phyloP scores from a whole-genome alignment of 2,329 filamentous ascomycete species.

The Neopestalotiopsis rosae region DNA sequence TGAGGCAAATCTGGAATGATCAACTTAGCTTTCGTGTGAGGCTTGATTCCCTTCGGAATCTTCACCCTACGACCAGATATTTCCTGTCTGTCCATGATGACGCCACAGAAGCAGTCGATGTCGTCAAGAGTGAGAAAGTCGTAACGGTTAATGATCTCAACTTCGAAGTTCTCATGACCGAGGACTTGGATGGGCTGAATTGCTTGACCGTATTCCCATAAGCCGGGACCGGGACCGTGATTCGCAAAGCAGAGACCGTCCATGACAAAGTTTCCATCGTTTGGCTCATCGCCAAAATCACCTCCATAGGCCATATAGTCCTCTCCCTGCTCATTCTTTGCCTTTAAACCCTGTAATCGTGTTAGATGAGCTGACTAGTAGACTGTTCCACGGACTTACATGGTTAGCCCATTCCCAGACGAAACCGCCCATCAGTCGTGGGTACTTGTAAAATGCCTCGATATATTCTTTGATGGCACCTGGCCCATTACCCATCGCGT shows the following conservation, averaged over 20 bases:
- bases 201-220: constrained; percentile 61
- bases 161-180: constrained; percentile 44
- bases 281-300: constrained; percentile 65
- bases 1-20: constrained; percentile 37
- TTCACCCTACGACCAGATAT: constrained; percentile 40
- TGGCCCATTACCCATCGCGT: constrained; percentile 76
- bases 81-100: constrained; percentile 45
- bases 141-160: constrained; percentile 58
- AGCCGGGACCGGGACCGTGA: constrained; percentile 57
- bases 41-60: constrained; percentile 50
- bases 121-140: constrained; percentile 59
- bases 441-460: constrained; percentile 65
- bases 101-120: constrained; percentile 48
- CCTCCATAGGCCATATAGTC: constrained; percentile 64
- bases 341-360: constrained; percentile 44
- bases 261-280: constrained; percentile 65
- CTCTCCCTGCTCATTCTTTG: constrained; percentile 46
- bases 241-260: constrained; percentile 57
- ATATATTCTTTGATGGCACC: constrained; percentile 72
- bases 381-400: constrained; percentile 34
- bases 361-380: not conserved
- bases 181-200: constrained; percentile 64
- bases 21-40: constrained; percentile 45
- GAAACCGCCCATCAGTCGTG: constrained; percentile 66
- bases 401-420: constrained; percentile 72